phyloP scores from a whole-genome alignment of 805 yeast species.

The Candida corydali region DNA sequence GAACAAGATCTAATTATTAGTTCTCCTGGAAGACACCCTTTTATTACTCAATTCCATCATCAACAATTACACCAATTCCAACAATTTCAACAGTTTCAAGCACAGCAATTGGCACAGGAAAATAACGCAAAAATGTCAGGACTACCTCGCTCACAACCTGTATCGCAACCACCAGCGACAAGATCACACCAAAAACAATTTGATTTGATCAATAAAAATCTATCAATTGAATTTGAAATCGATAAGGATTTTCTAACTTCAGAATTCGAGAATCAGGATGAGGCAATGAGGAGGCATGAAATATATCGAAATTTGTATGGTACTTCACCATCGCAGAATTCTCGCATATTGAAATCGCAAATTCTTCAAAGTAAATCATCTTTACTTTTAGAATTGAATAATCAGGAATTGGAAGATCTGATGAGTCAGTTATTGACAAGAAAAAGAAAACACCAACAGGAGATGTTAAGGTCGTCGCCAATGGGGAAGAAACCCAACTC shows the following conservation, averaged over 20 bases:
- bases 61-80: slow-evolving; percentile 4
- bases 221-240: slow-evolving; percentile 13
- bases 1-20: slow-evolving; percentile 7
- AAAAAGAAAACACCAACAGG: neutral
- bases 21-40: slow-evolving; percentile 17
- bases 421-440: neutral
- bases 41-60: too few relatives aligned
- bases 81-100: neutral
- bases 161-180: neutral
- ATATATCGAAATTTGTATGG: slow-evolving; percentile 9
- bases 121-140: too few relatives aligned
- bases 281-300: slow-evolving; percentile 3
- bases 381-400: neutral
- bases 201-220: neutral
- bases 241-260: slow-evolving; percentile 20
- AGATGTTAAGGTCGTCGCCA: neutral
- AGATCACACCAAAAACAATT: neutral
- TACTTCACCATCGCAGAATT: slow-evolving; percentile 6
- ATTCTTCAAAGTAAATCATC: neutral
- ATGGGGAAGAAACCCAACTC: neutral
- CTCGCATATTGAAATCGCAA: neutral
- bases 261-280: slow-evolving; percentile 12
- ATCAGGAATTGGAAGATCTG: neutral
- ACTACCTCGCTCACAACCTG: neutral
- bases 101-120: neutral